Percentiles rank a stretch among this genome's conserved stretches.
These are phyloP conservation scores for Clausena lansium DNA, from an alignment of 345 rosid genomes.

Conservation along the genomic window DNA sequence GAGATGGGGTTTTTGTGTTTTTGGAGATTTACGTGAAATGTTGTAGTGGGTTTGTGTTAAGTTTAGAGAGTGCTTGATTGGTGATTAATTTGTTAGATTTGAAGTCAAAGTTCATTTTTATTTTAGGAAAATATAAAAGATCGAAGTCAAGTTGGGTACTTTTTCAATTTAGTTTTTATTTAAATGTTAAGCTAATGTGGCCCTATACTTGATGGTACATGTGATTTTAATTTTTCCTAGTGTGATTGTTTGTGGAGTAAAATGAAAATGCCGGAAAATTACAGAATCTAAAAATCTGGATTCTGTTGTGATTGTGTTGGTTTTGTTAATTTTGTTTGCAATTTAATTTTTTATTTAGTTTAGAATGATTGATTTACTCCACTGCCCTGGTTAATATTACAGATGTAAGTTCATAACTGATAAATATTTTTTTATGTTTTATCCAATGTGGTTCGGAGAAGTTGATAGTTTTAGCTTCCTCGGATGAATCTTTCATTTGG, in stretches of 20 bases:
- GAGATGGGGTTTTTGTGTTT: slow-evolving; percentile 3
- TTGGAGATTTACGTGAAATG: slow-evolving; percentile 17
- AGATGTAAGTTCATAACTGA: neutral
- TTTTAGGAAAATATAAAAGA: neutral
- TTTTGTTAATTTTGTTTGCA: neutral
- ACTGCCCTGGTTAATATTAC: neutral
- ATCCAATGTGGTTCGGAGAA: neutral
- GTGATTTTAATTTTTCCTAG: neutral
- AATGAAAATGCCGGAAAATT: neutral
- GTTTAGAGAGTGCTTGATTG: neutral
- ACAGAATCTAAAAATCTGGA: neutral
- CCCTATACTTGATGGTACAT: neutral
- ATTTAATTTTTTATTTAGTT: neutral
- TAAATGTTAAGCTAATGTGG: neutral
- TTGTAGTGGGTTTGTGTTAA: neutral
- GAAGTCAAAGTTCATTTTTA: neutral
- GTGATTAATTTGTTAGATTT: neutral
- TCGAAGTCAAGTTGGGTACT: slow-evolving; percentile 4
- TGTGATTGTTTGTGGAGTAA: neutral
- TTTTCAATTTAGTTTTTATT: neutral
- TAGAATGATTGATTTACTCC: neutral
- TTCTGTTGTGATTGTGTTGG: neutral
- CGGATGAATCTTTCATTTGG: neutral
- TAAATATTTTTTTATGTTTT: neutral
- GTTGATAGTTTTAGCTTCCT: neutral